These are phyloP conservation scores for Aureobasidium namibiae DNA, from an alignment of 2,329 filamentous ascomycete genomes.

Conservation along the genomic window DNA sequence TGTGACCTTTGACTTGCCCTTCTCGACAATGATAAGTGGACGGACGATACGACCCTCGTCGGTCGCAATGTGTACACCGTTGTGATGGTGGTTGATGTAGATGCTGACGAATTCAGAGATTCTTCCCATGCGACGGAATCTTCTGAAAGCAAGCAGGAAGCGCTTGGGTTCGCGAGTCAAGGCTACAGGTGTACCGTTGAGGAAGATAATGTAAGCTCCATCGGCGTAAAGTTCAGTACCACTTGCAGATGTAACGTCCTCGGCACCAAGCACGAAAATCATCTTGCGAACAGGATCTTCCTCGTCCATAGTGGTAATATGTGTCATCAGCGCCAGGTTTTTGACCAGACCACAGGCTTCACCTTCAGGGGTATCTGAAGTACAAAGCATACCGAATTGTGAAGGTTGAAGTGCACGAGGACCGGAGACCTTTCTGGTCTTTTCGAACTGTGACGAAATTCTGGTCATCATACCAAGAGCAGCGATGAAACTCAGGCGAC, in stretches of 20 bases:
- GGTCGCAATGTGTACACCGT: conserved; percentile 87
- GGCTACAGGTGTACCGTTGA: conserved; percentile 92
- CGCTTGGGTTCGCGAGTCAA: conserved; percentile 77
- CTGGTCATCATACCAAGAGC: conserved; percentile 99
- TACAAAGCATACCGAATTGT: conserved; percentile 96
- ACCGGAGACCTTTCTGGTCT: conserved; percentile 92
- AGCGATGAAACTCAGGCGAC: conserved; percentile 89
- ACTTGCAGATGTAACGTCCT: conserved; percentile 69
- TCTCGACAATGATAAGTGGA: conserved; percentile 90
- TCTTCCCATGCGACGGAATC: conserved; percentile 77
- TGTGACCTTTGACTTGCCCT: conserved; percentile 72
- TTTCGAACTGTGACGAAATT: conserved; percentile 97
- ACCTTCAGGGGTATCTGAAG: conserved; percentile 95
- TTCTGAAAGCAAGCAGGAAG: conserved; percentile 78
- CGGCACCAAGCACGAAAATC: conserved; percentile 77
- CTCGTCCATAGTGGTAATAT: conserved; percentile 94
- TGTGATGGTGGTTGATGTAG: conserved; percentile 88
- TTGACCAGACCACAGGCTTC: conserved; percentile 97
- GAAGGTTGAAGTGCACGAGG: conserved; percentile 93
- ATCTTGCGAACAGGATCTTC: conserved; percentile 82
- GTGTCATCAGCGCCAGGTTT: conserved; percentile 96
- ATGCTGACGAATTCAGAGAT: conserved; percentile 96
- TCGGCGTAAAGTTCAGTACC: conserved; percentile 80
- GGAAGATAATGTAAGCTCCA: conserved; percentile 81
- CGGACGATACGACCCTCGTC: conserved; percentile 96